These are phyloP conservation scores for Elsinoe batatas DNA, from an alignment of 2,329 filamentous ascomycete genomes.

Conservation along the genomic window DNA sequence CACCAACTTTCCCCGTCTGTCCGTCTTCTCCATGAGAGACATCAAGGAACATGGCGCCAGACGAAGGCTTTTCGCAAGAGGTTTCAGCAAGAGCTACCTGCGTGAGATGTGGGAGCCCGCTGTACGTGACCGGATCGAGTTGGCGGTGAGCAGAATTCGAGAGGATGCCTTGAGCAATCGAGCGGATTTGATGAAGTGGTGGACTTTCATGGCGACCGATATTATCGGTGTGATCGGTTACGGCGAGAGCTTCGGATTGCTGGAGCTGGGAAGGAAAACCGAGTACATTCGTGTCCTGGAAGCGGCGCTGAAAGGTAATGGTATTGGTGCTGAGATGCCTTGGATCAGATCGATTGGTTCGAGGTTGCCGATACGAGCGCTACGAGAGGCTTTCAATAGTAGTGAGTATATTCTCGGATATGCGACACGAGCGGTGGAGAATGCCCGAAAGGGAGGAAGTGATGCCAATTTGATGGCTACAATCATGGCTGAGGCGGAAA, in stretches of 20 bases:
- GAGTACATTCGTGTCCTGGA: slow-evolving; percentile 24
- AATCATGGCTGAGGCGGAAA: slow-evolving; percentile 19
- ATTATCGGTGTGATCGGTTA: slow-evolving; percentile 28
- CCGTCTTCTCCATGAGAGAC: slow-evolving; percentile 29
- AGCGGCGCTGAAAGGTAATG: slow-evolving; percentile 21
- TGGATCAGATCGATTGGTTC: slow-evolving; percentile 18
- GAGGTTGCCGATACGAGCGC: slow-evolving; percentile 14
- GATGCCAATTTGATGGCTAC: slow-evolving; percentile 18
- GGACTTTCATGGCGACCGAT: slow-evolving; percentile 29
- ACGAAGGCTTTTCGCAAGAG: slow-evolving; percentile 26
- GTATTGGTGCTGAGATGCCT: slow-evolving; percentile 23
- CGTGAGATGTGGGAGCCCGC: slow-evolving; percentile 25
- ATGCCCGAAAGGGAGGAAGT: slow-evolving; percentile 12
- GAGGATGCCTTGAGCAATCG: slow-evolving; percentile 17
- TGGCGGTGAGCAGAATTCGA: slow-evolving; percentile 25
- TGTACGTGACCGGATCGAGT: slow-evolving; percentile 23
- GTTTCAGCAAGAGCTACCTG: slow-evolving; percentile 26
- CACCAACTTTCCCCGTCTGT: slow-evolving; percentile 17
- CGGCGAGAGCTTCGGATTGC: slow-evolving; percentile 29
- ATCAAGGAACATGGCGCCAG: slow-evolving; percentile 24
- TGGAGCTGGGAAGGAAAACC: slow-evolving; percentile 24
- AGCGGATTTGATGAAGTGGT: slow-evolving; percentile 31
- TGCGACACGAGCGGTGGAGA: slow-evolving; percentile 17
- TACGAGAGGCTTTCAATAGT: slow-evolving; percentile 17
- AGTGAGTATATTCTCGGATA: slow-evolving; percentile 18